A percentile compares a stretch with the other conserved stretches of the same genome.
These are phyloP conservation scores for Coemansia sp. DNA, from an alignment of 192 early-diverging fungal species.

Conservation along the genomic window DNA sequence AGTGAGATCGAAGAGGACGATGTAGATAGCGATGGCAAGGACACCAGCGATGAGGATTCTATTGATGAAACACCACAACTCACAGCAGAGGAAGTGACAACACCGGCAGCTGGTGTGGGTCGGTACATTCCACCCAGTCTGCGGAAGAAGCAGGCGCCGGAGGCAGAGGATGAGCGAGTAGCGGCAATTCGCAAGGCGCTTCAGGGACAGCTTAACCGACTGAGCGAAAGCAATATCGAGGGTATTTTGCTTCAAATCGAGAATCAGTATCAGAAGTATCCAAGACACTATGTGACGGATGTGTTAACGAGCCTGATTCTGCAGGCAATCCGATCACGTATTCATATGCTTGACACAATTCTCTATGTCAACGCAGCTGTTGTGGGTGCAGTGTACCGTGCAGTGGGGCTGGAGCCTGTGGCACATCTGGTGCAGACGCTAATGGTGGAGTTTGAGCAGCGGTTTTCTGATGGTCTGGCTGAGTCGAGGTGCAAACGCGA, in stretches of 20 bases:
- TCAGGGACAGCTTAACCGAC: slow-evolving; percentile 83
- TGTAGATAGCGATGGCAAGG: slow-evolving; percentile 12
- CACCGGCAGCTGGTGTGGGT: slow-evolving; percentile 17
- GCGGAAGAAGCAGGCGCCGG: slow-evolving; percentile 59
- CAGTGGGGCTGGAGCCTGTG: slow-evolving; percentile 85
- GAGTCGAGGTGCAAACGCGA: slow-evolving; percentile 20
- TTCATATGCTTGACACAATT: slow-evolving; percentile 89
- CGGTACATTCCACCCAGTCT: slow-evolving; percentile 93
- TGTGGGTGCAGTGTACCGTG: slow-evolving; percentile 73
- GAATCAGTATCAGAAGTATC: slow-evolving; percentile 65
- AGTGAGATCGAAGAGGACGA: slow-evolving; percentile 23
- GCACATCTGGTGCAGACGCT: slow-evolving; percentile 75
- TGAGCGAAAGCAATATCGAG: slow-evolving; percentile 91
- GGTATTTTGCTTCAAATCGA: slow-evolving; percentile 80
- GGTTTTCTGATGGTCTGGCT: slow-evolving; percentile 45
- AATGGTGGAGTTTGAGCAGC: slow-evolving; percentile 68
- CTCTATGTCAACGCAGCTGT: slow-evolving; percentile 86
- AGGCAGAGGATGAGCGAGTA: slow-evolving; percentile 66
- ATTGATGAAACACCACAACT: not conserved
- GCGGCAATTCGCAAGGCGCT: slow-evolving; percentile 73
- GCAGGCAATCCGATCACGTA: slow-evolving; percentile 73
- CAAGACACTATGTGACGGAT: slow-evolving; percentile 75
- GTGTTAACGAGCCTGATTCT: slow-evolving; percentile 77
- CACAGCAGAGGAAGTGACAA: not conserved
- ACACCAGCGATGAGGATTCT: not conserved